Evolutionary conservation across 129 eudicot species (phyloP).

Genomic region (Flaveria brownii): DNA sequence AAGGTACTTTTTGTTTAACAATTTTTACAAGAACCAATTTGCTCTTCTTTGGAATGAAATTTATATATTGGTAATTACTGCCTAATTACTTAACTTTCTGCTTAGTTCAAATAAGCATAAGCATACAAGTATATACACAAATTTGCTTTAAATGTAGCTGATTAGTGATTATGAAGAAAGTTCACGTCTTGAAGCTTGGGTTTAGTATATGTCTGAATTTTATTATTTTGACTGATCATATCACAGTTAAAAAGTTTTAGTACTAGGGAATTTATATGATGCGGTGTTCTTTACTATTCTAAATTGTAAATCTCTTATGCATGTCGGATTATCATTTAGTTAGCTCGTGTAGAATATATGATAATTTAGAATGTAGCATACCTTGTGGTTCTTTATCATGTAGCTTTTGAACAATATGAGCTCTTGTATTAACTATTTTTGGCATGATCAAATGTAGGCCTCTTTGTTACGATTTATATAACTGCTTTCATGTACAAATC

Average conservation of each 20-base stretch:
- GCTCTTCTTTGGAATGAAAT: not conserved
- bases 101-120: not conserved
- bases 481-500: conserved; percentile 84
- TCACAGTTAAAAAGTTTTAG: not conserved
- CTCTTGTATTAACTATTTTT: conserved; percentile 9
- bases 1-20: conserved; percentile 40
- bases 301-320: not conserved
- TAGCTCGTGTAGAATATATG: not conserved
- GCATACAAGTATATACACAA: not conserved
- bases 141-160: conserved; percentile 1
- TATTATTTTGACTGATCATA: not conserved
- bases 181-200: not conserved
- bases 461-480: conserved; percentile 58
- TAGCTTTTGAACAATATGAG: conserved; percentile 5
- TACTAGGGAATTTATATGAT: not conserved
- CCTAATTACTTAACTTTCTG: not conserved
- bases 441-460: conserved; percentile 47
- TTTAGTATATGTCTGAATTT: not conserved
- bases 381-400: not conserved
- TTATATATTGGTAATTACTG: not conserved
- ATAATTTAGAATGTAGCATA: not conserved
- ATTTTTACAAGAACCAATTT: not conserved
- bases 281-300: not conserved
- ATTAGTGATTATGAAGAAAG: not conserved
- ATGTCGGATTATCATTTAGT: not conserved